Evolutionary conservation across 2,329 filamentous ascomycete species (phyloP).

Genomic region (Leptographium radiaticola): DNA sequence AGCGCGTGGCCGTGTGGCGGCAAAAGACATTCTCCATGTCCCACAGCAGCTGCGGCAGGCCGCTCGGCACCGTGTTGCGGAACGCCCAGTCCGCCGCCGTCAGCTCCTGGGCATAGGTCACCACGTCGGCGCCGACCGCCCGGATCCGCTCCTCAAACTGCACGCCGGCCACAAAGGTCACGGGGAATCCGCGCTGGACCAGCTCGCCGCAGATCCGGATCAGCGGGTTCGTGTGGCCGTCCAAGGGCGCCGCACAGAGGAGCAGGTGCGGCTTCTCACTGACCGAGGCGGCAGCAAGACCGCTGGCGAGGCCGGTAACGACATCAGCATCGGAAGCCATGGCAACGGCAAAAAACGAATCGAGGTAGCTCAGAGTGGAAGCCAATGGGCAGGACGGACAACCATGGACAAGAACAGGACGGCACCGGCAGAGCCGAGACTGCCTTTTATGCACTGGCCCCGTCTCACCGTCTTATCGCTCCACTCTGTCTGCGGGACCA

Average conservation of each 20-base stretch:
- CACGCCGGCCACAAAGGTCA: not conserved
- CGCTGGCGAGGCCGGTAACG: not conserved
- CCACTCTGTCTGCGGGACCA: not conserved
- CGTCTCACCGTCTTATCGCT: not conserved
- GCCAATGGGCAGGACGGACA: not conserved
- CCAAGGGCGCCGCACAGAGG: not conserved
- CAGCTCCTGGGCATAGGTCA: not conserved
- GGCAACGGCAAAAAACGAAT: not conserved
- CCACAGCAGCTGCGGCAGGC: not conserved
- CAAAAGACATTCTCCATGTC: not conserved
- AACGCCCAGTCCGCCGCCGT: not conserved
- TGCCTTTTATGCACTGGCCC: not conserved
- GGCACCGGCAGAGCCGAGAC: not conserved
- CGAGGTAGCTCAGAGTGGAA: not conserved
- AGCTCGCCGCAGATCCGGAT: conserved; percentile 1
- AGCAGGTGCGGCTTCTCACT: not conserved
- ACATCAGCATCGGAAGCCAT: not conserved
- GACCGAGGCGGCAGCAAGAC: not conserved
- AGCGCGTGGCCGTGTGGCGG: not conserved
- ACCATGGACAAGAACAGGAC: too few species aligned
- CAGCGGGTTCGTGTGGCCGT: conserved; percentile 3
- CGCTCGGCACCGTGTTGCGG: not conserved
- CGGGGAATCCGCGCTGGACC: conserved; percentile 4
- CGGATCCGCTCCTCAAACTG: not conserved
- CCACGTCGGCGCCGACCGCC: not conserved